Conservation (phyloP, 78 protist genomes). For the Guillardia theta region DNA sequence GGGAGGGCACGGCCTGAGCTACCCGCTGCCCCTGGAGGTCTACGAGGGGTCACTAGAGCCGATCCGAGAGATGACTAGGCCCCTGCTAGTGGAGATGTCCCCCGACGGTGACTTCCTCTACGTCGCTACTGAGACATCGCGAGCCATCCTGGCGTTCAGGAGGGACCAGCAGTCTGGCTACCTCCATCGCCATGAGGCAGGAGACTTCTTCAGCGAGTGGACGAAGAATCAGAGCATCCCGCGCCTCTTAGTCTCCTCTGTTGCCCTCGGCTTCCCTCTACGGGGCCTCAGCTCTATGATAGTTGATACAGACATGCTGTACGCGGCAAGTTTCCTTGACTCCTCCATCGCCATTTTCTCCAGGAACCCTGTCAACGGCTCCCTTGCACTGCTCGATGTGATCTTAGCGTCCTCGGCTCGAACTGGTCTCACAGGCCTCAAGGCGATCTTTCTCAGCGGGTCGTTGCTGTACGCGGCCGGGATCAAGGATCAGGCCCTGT, state of each 20-base stretch:
- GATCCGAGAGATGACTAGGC: not conserved
- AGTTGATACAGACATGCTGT: not conserved
- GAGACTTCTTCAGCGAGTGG: not conserved
- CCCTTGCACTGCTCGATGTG: not conserved
- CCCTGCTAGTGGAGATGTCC: not conserved
- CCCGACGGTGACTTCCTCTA: not conserved
- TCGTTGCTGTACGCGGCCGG: not conserved
- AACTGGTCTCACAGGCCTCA: not conserved
- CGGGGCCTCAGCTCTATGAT: not conserved
- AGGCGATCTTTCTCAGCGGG: not conserved
- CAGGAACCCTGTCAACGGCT: not conserved
- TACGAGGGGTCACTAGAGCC: no score
- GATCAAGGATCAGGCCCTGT: not conserved
- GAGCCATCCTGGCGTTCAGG: not conserved
- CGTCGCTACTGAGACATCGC: not conserved
- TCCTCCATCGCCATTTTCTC: not conserved
- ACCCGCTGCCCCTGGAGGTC: no score
- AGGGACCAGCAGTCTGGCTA: not conserved
- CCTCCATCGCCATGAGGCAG: not conserved
- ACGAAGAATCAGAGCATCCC: not conserved
- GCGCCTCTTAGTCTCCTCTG: not conserved
- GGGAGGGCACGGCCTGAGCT: not conserved
- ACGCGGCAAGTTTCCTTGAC: not conserved
- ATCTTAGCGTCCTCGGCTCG: no score
- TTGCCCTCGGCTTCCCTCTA: not conserved